Evolutionary conservation across 2,329 filamentous ascomycete genomes (phyloP).

Genomic region (Scytalidium sp.): DNA sequence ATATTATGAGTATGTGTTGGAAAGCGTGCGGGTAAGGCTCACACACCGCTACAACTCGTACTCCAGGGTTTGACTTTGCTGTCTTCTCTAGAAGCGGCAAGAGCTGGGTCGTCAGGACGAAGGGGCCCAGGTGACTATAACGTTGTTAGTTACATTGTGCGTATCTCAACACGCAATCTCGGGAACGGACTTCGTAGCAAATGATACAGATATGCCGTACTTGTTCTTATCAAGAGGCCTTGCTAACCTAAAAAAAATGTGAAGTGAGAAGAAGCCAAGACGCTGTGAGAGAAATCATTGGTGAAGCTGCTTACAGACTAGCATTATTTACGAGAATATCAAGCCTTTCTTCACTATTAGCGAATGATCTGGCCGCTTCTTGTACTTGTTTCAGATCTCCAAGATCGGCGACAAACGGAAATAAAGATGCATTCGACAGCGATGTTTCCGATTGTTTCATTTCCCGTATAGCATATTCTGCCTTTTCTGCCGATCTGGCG

Average conservation of each 20-base stretch:
- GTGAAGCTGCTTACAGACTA: no score
- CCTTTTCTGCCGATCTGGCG: not conserved
- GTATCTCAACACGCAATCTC: not conserved
- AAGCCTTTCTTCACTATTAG: not conserved
- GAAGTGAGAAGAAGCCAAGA: no score
- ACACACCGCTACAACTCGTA: not conserved
- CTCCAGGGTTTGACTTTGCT: not conserved
- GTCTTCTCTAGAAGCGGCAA: not conserved
- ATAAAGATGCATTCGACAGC: not conserved
- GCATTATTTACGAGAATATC: conserved; percentile 1
- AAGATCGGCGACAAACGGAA: not conserved
- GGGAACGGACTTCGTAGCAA: not conserved
- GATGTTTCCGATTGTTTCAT: not conserved
- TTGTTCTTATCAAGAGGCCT: not conserved
- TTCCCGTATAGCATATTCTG: not conserved
- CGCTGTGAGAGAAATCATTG: no score
- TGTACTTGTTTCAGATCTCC: not conserved
- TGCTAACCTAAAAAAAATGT: no score
- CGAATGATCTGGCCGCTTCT: not conserved
- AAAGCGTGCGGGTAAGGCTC: no score
- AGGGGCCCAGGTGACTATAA: not conserved
- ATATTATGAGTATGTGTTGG: no score
- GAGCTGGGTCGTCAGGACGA: not conserved
- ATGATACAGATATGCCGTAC: not conserved
- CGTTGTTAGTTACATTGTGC: not conserved